Percentiles rank a stretch among this genome's conserved stretches.
These are phyloP conservation scores for Guyanaporus albipodus DNA, from an alignment of 768 basidiomycete genomes.

Conservation along the genomic window DNA sequence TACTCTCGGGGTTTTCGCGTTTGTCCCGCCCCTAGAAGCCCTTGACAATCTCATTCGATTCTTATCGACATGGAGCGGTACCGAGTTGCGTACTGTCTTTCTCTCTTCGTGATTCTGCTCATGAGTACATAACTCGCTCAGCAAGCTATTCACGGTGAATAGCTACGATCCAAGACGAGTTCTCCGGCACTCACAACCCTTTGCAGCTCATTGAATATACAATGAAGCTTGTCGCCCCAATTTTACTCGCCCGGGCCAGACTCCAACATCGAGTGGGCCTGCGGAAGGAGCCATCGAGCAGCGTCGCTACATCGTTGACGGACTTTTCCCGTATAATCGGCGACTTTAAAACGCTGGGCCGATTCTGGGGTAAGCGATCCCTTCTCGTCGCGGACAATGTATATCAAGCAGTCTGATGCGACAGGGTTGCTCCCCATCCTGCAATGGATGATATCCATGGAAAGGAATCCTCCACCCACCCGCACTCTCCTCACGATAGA, in stretches of 20 bases:
- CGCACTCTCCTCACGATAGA: conserved; percentile 70
- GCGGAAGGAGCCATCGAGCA: conserved; percentile 49
- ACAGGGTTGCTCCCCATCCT: conserved; percentile 73
- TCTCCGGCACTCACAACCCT: conserved; percentile 1
- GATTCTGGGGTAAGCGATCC: conserved; percentile 68
- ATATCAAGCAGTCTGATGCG: background rate
- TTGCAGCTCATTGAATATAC: conserved; percentile 68
- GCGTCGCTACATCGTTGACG: conserved; percentile 46
- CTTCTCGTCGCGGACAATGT: background rate
- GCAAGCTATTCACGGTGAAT: conserved; percentile 71
- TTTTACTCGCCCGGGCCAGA: conserved; percentile 63
- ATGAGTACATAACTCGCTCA: conserved; percentile 25
- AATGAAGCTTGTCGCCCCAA: conserved; percentile 64
- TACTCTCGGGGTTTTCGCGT: conserved; percentile 60
- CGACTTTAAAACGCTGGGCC: conserved; percentile 70
- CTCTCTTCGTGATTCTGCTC: conserved; percentile 10
- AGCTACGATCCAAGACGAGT: background rate
- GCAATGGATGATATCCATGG: conserved; percentile 75
- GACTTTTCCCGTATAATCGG: conserved; percentile 55
- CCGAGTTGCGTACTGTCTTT: conserved; percentile 59
- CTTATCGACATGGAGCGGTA: conserved; percentile 80
- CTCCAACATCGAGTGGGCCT: conserved; percentile 64
- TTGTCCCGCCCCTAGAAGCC: conserved; percentile 55
- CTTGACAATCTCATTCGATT: conserved; percentile 73
- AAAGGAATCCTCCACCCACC: conserved; percentile 68